Base-by-base conservation (phyloP, 768 basidiomycete species). In the Collybiopsis luxurians region DNA sequence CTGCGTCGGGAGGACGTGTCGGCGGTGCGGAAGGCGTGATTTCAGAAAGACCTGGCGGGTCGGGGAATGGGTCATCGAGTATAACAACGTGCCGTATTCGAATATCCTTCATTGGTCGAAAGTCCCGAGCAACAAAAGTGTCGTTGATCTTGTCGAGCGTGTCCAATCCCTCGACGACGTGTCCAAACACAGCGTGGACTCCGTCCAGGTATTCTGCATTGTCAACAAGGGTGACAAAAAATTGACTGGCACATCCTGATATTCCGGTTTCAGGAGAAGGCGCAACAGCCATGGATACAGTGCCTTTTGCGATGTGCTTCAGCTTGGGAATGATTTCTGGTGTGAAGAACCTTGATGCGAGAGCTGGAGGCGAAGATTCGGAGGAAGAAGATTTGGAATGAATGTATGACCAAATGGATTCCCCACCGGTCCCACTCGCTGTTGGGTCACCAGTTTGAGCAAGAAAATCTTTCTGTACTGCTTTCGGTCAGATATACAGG, bases 361-460 rank as follows among this genome's bases (percentile, higher is more conserved):
- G 71, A 28, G 30, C 56, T 36, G 36, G 64, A 54, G 55, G 66
- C 30, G n/a, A n/a, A n/a, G n/a, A n/a, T n/a, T n/a, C n/a, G 23
- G 31, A 12, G 9, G 38, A 42, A 15, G 39, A 27, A 9, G 43
- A 47, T 12, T 47, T 45, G 6, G 86, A 80, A 52, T 82, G 76
- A 47, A 92, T 78, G 63, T 84, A 79, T 4, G 94, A 94, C 82
- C 87, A 90, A 64, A 96, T 79, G 2, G 87, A 94, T 74, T 94
- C 89, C 45, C 97, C 97, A 28, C 97, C 95, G 28, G 86, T 93
- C 19, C 97, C 96, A 1, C 92, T 90, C 6, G 95, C 96, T 17
- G 92, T 89, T 5, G 96, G 97, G 64, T 99, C 97, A n/a, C 97
- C 97, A 1, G 84, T 80, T 71, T 98, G 97, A 11, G 95, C 95